These are phyloP conservation scores for Rhytidiadelphus loreus DNA, from an alignment of 225 moss, liverwort and hornwort species.

Conservation along the genomic window DNA sequence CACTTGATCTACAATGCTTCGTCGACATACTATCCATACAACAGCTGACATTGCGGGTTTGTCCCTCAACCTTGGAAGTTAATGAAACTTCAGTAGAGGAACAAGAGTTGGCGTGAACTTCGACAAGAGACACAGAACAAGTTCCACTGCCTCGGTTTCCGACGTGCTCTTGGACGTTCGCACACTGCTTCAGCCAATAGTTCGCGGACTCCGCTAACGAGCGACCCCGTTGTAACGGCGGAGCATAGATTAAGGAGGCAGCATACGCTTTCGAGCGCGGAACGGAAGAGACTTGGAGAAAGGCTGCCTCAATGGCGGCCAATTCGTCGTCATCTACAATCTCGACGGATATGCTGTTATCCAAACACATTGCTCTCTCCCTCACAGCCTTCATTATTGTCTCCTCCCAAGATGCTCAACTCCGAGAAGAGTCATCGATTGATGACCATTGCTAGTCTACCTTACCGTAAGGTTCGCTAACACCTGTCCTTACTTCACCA, in stretches of 20 bases:
- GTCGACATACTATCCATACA: background rate
- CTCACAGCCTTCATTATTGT: constrained; percentile 13
- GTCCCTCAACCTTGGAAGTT: background rate
- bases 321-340: constrained; percentile 85
- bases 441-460: background rate
- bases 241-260: background rate
- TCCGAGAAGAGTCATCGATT: background rate
- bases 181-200: constrained; percentile 26
- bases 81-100: background rate
- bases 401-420: background rate
- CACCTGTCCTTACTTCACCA: background rate
- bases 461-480: background rate
- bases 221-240: constrained; percentile 10
- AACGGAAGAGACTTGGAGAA: constrained; percentile 36
- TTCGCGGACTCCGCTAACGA: constrained; percentile 25
- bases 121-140: background rate
- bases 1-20: background rate
- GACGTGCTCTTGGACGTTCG: background rate
- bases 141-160: background rate
- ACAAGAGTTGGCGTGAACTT: background rate
- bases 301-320: constrained; percentile 71
- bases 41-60: background rate
- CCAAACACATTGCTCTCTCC: background rate
- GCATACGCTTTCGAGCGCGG: constrained; percentile 1
- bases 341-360: constrained; percentile 47